Evolutionary conservation across 208 protist species (phyloP).

Genomic region (Crithidia brevicula): DNA sequence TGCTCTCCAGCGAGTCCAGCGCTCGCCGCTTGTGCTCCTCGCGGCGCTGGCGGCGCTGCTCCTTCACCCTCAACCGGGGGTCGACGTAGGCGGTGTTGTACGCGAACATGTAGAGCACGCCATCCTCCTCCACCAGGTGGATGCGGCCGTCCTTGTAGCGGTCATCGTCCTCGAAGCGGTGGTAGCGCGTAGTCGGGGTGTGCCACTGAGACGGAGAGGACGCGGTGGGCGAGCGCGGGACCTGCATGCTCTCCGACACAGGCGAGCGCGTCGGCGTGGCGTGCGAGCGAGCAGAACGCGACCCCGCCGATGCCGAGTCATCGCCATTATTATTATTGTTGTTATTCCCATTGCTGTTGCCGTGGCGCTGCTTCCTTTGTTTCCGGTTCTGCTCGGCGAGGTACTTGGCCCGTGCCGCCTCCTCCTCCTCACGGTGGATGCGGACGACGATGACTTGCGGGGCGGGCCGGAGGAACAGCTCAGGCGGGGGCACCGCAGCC

Average conservation of each 20-base stretch:
- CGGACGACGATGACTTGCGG: slow-evolving; percentile 41
- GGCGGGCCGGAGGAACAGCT: slow-evolving; percentile 30
- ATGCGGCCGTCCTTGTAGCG: slow-evolving; percentile 62
- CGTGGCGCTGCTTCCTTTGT: slow-evolving; percentile 1
- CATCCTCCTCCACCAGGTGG: slow-evolving; percentile 67
- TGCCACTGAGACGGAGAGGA: slow-evolving; percentile 5
- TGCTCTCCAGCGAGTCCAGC: background rate
- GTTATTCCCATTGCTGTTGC: background rate
- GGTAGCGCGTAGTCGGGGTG: slow-evolving; percentile 20
- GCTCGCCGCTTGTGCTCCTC: slow-evolving; percentile 3
- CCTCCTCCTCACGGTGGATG: slow-evolving; percentile 41
- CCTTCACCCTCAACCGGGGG: slow-evolving; percentile 7
- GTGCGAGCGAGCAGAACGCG: slow-evolving; percentile 8
- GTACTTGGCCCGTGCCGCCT: slow-evolving; percentile 33
- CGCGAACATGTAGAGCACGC: slow-evolving; percentile 68
- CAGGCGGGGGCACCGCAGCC: slow-evolving; percentile 32
- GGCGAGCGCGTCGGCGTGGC: slow-evolving; percentile 9
- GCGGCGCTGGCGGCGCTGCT: slow-evolving; percentile 16
- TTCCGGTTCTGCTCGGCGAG: slow-evolving; percentile 20
- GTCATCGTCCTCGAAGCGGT: slow-evolving; percentile 46
- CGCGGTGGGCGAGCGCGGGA: background rate
- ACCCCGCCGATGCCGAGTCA: background rate
- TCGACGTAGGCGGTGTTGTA: slow-evolving; percentile 44
- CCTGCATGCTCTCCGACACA: background rate
- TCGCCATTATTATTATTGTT: too few species aligned